Evolutionary conservation across 2,329 filamentous ascomycete genomes (phyloP).

Genomic region (Aspergillus quadricinctus): DNA sequence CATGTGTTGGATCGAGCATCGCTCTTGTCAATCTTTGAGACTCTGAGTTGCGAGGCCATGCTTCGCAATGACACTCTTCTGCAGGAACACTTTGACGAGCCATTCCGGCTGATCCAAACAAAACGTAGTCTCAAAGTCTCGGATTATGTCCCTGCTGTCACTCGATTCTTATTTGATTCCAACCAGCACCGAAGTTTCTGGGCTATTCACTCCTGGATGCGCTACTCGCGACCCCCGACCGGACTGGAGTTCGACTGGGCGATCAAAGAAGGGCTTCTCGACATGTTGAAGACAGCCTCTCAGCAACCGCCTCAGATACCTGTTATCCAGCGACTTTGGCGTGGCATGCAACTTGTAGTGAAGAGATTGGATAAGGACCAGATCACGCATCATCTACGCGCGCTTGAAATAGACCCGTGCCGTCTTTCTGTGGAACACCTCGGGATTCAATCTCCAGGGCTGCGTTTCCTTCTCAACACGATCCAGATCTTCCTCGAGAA

Average conservation of each 20-base stretch:
- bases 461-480: conserved; percentile 66
- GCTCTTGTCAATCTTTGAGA: conserved; percentile 80
- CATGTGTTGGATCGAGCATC: conserved; percentile 53
- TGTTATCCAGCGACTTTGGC: conserved; percentile 72
- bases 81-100: conserved; percentile 66
- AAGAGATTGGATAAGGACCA: conserved; percentile 66
- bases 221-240: conserved; percentile 60
- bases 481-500: conserved; percentile 69
- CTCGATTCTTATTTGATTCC: conserved; percentile 75
- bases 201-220: conserved; percentile 65
- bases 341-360: conserved; percentile 70
- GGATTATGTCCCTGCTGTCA: conserved; percentile 74
- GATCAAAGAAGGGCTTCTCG: conserved; percentile 67
- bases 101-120: conserved; percentile 75
- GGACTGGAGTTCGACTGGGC: conserved; percentile 81
- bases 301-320: conserved; percentile 48
- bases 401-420: conserved; percentile 68
- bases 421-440: conserved; percentile 62
- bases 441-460: conserved; percentile 56
- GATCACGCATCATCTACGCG: conserved; percentile 72
- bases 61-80: conserved; percentile 55
- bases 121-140: conserved; percentile 74
- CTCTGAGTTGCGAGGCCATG: conserved; percentile 77
- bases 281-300: conserved; percentile 61
- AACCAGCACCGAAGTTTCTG: conserved; percentile 62